phyloP scores from a whole-genome alignment of 768 basidiomycete species.

The Punctularia strigosozonata region DNA sequence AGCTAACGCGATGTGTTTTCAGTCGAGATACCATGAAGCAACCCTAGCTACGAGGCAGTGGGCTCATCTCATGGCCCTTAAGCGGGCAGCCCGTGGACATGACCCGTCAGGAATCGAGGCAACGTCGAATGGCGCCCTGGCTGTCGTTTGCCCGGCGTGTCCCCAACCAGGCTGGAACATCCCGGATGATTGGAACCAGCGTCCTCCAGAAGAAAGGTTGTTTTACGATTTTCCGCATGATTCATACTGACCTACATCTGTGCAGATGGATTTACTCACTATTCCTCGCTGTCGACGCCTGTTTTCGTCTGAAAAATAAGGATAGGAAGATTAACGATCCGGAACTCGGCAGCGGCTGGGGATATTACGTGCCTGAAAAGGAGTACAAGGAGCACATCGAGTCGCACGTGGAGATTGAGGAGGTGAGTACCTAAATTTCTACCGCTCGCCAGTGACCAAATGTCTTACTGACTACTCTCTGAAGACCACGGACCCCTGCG shows the following conservation, averaged over 20 bases:
- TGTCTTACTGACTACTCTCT: neutral
- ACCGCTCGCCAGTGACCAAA: neutral
- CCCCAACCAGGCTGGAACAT: conserved; percentile 5
- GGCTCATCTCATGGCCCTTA: conserved; percentile 2
- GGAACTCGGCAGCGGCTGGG: conserved; percentile 13
- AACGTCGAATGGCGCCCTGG: neutral
- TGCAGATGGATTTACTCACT: neutral
- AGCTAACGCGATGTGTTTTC: neutral
- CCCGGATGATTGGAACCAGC: neutral
- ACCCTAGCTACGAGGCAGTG: neutral
- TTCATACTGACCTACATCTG: too few species aligned
- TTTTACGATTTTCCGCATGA: too few species aligned
- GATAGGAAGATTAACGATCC: conserved; percentile 14
- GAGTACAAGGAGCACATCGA: conserved; percentile 8
- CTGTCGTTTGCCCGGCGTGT: conserved; percentile 7
- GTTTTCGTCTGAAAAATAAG: neutral
- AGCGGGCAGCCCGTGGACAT: conserved; percentile 2
- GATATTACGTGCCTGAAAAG: conserved; percentile 11
- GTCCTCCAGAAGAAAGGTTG: too few species aligned
- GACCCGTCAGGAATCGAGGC: conserved; percentile 1
- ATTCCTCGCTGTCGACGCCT: neutral
- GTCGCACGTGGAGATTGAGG: conserved; percentile 5
- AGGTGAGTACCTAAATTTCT: conserved; percentile 4
- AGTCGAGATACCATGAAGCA: neutral
- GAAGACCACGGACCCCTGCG: conserved; percentile 12